Percentiles rank a stretch among this genome's conserved stretches.
These are phyloP conservation scores for Pichia sp. DNA, from an alignment of 1,139 yeast species.

Conservation along the genomic window DNA sequence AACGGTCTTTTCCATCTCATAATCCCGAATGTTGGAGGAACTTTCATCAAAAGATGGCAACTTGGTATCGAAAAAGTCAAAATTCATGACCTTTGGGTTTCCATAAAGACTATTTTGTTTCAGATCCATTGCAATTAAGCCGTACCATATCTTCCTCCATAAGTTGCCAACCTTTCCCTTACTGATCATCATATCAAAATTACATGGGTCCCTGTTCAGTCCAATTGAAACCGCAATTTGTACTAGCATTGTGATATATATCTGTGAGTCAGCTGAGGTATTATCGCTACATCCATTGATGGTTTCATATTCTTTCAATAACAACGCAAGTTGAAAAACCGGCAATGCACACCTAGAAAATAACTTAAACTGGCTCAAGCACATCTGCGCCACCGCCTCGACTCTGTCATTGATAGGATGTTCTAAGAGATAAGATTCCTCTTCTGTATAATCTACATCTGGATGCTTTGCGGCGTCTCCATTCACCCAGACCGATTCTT, in stretches of 20 bases:
- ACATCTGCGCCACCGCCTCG: constrained; percentile 43
- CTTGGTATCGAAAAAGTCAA: constrained; percentile 33
- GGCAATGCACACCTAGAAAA: constrained; percentile 41
- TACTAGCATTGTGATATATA: constrained; percentile 37
- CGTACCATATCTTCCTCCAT: constrained; percentile 50
- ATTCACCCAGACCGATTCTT: constrained; percentile 32
- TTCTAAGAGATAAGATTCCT: constrained; percentile 36
- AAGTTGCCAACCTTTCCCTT: constrained; percentile 29
- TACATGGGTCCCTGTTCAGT: constrained; percentile 44
- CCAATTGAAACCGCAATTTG: constrained; percentile 47
- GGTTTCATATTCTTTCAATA: constrained; percentile 38
- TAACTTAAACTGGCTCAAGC: constrained; percentile 46
- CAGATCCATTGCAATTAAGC: constrained; percentile 33
- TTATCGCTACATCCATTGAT: constrained; percentile 38
- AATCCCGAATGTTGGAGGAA: constrained; percentile 19
- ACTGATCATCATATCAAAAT: constrained; percentile 20
- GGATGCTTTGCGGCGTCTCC: constrained; percentile 14
- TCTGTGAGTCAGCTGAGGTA: constrained; percentile 35
- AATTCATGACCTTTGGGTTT: constrained; percentile 31
- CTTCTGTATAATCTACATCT: constrained; percentile 23
- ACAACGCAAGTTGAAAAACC: constrained; percentile 42
- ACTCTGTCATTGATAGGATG: constrained; percentile 43
- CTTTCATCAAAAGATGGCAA: constrained; percentile 27
- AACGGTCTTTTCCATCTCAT: constrained; percentile 21
- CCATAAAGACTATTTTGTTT: constrained; percentile 36